phyloP scores from a whole-genome alignment of 176 grass and related monocot species.

The Ananas comosus region DNA sequence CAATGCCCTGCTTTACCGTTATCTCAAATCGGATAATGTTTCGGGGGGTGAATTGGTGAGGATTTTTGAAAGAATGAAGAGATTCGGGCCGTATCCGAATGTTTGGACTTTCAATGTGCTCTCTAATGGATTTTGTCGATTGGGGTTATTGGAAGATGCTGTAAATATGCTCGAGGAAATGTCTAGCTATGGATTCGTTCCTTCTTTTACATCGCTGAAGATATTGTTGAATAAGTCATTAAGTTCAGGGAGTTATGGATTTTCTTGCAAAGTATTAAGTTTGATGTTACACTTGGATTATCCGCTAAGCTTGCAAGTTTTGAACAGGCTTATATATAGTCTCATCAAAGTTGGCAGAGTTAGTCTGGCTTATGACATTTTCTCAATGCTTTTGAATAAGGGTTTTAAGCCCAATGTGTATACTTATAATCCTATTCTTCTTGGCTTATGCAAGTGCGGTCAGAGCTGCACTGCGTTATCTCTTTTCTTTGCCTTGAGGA shows the following conservation, averaged over 20 bases:
- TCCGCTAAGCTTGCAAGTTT: neutral
- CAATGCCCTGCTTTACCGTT: slow-evolving; percentile 2
- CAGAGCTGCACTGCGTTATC: slow-evolving; percentile 5
- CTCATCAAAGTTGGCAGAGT: slow-evolving; percentile 3
- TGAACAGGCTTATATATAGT: neutral
- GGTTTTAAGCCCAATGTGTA: slow-evolving; percentile 1
- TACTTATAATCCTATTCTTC: slow-evolving; percentile 5
- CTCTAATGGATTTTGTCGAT: neutral
- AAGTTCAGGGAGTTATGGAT: neutral
- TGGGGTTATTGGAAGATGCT: slow-evolving; percentile 8
- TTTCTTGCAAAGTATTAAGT: neutral
- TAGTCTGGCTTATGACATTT: neutral
- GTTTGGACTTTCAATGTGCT: slow-evolving; percentile 2
- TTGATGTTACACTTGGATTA: slow-evolving; percentile 10
- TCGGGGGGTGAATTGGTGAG: neutral
- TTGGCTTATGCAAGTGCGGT: slow-evolving; percentile 8
- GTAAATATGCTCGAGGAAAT: slow-evolving; percentile 1
- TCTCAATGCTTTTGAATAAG: slow-evolving; percentile 1
- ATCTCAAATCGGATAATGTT: neutral
- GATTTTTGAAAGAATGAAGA: slow-evolving; percentile 5
- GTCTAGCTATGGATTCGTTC: neutral
- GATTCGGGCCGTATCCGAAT: slow-evolving; percentile 3
- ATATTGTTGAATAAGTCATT: neutral
- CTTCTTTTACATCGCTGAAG: slow-evolving; percentile 8
- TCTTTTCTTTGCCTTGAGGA: slow-evolving; percentile 25